These are phyloP conservation scores for Fusarium illudens DNA, from an alignment of 2,329 filamentous ascomycete genomes.

Conservation along the genomic window DNA sequence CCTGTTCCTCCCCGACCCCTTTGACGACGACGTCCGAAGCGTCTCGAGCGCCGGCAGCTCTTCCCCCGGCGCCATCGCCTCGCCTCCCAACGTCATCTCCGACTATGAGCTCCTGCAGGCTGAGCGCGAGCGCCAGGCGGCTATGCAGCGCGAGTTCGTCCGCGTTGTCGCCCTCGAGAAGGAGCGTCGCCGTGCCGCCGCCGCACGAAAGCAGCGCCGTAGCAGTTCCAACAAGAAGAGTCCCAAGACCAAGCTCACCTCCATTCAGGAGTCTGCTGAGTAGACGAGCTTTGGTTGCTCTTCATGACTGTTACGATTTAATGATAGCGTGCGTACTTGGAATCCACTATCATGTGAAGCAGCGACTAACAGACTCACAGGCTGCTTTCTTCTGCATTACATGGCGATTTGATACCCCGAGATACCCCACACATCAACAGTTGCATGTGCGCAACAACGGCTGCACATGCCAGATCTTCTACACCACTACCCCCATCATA, in stretches of 20 bases:
- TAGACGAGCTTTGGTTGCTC: constrained; percentile 37
- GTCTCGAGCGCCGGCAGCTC: constrained; percentile 57
- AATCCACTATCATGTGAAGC: background rate
- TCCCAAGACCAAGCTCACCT: constrained; percentile 56
- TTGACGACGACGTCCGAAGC: constrained; percentile 60
- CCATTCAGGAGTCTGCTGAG: constrained; percentile 60
- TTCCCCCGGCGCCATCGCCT: constrained; percentile 45
- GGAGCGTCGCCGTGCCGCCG: constrained; percentile 58
- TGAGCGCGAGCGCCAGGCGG: constrained; percentile 58
- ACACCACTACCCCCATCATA: constrained; percentile 33
- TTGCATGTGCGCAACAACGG: constrained; percentile 32
- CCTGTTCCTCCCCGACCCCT: constrained; percentile 61
- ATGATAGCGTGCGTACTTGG: constrained; percentile 39
- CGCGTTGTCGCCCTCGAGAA: constrained; percentile 62
- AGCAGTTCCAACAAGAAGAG: constrained; percentile 57
- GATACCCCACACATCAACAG: constrained; percentile 33
- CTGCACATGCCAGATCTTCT: constrained; percentile 34
- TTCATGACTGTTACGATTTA: constrained; percentile 42
- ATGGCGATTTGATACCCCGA: constrained; percentile 38
- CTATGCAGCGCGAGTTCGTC: constrained; percentile 62
- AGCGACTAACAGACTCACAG: constrained; percentile 34
- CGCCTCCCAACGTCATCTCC: constrained; percentile 50
- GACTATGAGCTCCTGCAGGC: constrained; percentile 60
- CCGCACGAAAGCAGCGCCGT: constrained; percentile 49
- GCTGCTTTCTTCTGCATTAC: constrained; percentile 38